Conservation (phyloP, 1,284 basidiomycete genomes). For the Hemileia vastatrix region DNA sequence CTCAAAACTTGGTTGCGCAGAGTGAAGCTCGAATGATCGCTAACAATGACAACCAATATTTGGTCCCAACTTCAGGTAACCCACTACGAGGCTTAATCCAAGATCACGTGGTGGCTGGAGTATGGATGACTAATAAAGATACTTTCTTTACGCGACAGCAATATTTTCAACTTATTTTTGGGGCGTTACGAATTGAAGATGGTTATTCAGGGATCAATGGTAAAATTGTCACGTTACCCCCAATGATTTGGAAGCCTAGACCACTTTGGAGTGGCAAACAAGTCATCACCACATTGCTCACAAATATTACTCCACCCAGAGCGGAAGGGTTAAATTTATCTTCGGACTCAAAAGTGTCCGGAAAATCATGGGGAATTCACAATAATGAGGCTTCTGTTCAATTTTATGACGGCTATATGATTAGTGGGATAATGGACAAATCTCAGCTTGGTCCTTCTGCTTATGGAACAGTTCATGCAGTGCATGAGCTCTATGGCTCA, state of each 20-base stretch:
- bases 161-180: slow-evolving; percentile 94
- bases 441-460: slow-evolving; percentile 93
- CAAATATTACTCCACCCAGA: slow-evolving; percentile 77
- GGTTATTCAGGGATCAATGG: slow-evolving; percentile 58
- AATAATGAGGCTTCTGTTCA: slow-evolving; percentile 71
- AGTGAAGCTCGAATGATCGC: slow-evolving; percentile 89
- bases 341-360: slow-evolving; percentile 74
- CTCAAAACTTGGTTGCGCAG: slow-evolving; percentile 85
- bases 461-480: slow-evolving; percentile 92
- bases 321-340: slow-evolving; percentile 75
- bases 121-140: slow-evolving; percentile 98
- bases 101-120: slow-evolving; percentile 95
- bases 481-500: slow-evolving; percentile 96
- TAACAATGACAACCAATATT: slow-evolving; percentile 97
- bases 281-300: slow-evolving; percentile 81
- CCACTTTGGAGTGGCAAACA: slow-evolving; percentile 98
- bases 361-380: slow-evolving; percentile 61
- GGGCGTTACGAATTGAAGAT: slow-evolving; percentile 82
- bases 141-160: slow-evolving; percentile 90
- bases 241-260: slow-evolving; percentile 80
- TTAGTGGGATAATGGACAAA: slow-evolving; percentile 91
- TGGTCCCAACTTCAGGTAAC: slow-evolving; percentile 95
- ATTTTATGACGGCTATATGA: slow-evolving; percentile 84
- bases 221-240: slow-evolving; percentile 71
- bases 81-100: slow-evolving; percentile 96